Conservation (phyloP, 257 asterid species). For the Rhazya stricta region DNA sequence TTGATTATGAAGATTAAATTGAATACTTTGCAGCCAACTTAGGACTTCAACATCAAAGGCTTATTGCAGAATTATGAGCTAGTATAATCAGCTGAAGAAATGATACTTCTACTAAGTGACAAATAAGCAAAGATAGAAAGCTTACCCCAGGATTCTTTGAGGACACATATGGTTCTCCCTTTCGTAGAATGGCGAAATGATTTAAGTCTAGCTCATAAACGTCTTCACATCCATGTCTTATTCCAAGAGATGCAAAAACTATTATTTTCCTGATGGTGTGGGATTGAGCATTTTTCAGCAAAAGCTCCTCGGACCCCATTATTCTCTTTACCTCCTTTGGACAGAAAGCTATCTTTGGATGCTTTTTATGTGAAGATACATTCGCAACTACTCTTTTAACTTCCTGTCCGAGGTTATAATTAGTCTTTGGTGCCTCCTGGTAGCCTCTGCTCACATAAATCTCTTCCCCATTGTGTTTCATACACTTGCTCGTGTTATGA, state of each 20-base stretch:
- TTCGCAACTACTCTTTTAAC: not conserved
- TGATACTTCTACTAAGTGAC: not conserved
- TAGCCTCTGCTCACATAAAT: not conserved
- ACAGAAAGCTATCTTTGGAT: slow-evolving; percentile 25
- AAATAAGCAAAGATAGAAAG: not conserved
- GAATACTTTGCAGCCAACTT: not conserved
- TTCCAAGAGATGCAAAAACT: slow-evolving; percentile 29
- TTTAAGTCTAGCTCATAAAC: slow-evolving; percentile 30
- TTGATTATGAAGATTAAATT: not conserved
- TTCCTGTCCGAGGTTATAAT: not conserved
- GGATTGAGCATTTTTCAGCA: slow-evolving; percentile 24
- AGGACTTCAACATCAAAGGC: not conserved
- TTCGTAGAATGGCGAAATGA: slow-evolving; percentile 22
- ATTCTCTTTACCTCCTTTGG: slow-evolving; percentile 26
- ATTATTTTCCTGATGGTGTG: slow-evolving; percentile 30
- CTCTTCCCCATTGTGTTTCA: not conserved
- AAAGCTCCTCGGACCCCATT: slow-evolving; percentile 17
- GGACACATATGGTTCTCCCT: slow-evolving; percentile 23
- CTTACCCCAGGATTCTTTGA: slow-evolving; percentile 25
- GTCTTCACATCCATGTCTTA: slow-evolving; percentile 31
- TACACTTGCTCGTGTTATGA: not conserved
- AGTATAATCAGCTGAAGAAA: too few relatives aligned
- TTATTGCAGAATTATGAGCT: not conserved
- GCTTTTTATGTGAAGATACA: slow-evolving; percentile 5
- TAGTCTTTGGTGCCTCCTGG: not conserved